phyloP scores from a whole-genome alignment of 805 yeast genomes.

The Citeromyces matritensis region DNA sequence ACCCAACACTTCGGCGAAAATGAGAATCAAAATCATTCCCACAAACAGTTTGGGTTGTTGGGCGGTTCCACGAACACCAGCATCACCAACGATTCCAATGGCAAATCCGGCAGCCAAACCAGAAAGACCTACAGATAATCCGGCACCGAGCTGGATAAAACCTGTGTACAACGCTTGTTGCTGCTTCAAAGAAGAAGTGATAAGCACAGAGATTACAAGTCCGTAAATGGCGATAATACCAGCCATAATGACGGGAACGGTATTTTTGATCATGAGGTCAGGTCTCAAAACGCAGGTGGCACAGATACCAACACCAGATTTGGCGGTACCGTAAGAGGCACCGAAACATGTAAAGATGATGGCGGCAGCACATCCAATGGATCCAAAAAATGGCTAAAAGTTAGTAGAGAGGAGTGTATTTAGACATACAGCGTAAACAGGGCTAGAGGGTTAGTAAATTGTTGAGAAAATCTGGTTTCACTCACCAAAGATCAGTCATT shows the following conservation, averaged over 20 bases:
- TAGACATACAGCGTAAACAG: constrained; percentile 50
- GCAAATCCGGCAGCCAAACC: constrained; percentile 99
- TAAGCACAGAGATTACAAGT: constrained; percentile 87
- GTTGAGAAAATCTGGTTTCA: neutral
- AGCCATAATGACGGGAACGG: constrained; percentile 97
- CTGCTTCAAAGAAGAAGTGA: constrained; percentile 80
- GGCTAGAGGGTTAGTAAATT: constrained; percentile 21
- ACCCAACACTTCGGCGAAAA: constrained; percentile 92
- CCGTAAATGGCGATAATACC: constrained; percentile 99
- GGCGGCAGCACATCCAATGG: constrained; percentile 98
- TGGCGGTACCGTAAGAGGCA: constrained; percentile 98
- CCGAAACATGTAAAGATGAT: constrained; percentile 98
- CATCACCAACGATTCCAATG: constrained; percentile 92
- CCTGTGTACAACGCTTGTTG: constrained; percentile 92
- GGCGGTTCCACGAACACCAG: constrained; percentile 89
- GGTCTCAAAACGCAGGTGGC: constrained; percentile 98
- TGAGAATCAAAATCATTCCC: constrained; percentile 86
- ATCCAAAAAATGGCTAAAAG: constrained; percentile 86
- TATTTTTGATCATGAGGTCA: constrained; percentile 81
- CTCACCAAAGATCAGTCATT: constrained; percentile 8
- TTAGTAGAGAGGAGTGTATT: constrained; percentile 1
- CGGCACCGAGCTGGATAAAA: constrained; percentile 96
- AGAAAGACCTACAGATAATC: constrained; percentile 91
- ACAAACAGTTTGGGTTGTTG: constrained; percentile 91
- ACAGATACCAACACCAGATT: constrained; percentile 98